Evolutionary conservation across 768 basidiomycete genomes (phyloP).

Genomic region (Auricularia auricula-judae): DNA sequence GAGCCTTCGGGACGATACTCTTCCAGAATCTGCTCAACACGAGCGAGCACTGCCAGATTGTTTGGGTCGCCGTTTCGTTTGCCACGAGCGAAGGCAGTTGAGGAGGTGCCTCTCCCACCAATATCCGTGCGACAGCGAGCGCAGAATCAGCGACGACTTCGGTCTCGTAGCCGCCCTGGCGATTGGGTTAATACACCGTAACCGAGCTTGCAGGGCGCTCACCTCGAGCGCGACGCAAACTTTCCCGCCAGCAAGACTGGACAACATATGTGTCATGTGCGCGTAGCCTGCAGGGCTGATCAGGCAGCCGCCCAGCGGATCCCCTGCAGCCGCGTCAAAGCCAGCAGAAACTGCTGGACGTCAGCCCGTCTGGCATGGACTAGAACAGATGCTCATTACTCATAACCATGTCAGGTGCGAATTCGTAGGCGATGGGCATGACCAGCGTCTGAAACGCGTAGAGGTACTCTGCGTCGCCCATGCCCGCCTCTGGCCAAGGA

Average conservation of each 20-base stretch:
- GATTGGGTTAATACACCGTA: neutral
- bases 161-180: constrained; percentile 90
- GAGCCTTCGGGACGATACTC: constrained; percentile 66
- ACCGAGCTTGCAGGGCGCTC: constrained; percentile 6
- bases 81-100: constrained; percentile 63
- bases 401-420: constrained; percentile 90
- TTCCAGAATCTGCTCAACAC: constrained; percentile 92
- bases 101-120: constrained; percentile 84
- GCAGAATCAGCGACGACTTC: constrained; percentile 81
- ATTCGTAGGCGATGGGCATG: constrained; percentile 96
- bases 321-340: constrained; percentile 92
- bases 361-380: neutral
- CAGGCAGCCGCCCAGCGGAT: constrained; percentile 81
- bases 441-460: constrained; percentile 92
- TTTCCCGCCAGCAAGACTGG: constrained; percentile 76
- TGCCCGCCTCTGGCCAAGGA: constrained; percentile 82
- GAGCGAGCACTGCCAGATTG: constrained; percentile 76
- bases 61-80: constrained; percentile 74
- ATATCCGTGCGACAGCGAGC: constrained; percentile 71
- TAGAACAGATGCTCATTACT: constrained; percentile 36
- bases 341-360: constrained; percentile 79
- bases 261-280: constrained; percentile 98
- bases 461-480: constrained; percentile 93
- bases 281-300: constrained; percentile 91
- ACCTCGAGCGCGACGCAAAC: constrained; percentile 93